Evolutionary conservation across 352 stramenopile species (phyloP).

Genomic region (Thraustochytrium sp.): DNA sequence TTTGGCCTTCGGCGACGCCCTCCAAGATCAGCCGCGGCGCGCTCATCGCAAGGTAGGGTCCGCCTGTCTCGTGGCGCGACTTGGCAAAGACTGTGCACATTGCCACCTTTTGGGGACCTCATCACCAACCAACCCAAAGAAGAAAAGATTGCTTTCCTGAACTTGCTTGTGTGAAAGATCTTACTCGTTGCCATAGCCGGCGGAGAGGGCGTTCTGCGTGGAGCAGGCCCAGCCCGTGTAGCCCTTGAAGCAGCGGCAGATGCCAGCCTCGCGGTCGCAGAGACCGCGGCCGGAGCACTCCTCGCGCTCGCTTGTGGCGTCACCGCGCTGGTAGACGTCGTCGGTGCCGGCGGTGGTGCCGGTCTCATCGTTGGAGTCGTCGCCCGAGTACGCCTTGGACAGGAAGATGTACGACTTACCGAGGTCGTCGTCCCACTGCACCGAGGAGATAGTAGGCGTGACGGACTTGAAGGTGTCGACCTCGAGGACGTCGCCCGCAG

Average conservation of each 20-base stretch:
- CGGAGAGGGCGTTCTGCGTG: constrained; percentile 35
- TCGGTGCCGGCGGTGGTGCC: neutral
- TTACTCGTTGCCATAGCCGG: constrained; percentile 5
- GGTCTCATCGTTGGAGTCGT: neutral
- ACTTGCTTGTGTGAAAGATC: neutral
- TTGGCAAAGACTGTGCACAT: too few species aligned
- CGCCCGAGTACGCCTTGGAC: neutral
- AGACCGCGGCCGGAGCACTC: constrained; percentile 56
- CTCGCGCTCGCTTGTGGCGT: constrained; percentile 25
- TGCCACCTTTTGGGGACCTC: too few species aligned
- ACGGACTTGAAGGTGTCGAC: neutral
- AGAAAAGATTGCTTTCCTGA: too few species aligned
- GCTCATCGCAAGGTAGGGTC: too few species aligned
- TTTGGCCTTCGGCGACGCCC: too few species aligned
- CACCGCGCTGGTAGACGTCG: neutral
- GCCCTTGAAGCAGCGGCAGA: constrained; percentile 62
- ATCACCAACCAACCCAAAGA: neutral
- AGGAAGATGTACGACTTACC: neutral
- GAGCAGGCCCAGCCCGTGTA: constrained; percentile 51
- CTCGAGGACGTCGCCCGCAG: neutral
- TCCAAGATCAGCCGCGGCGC: too few species aligned
- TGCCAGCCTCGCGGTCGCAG: constrained; percentile 54
- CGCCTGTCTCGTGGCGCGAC: too few species aligned
- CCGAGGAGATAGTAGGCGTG: neutral
- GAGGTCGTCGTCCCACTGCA: neutral